A percentile compares a stretch with the other conserved stretches of the same genome.
Evolutionary conservation across 768 basidiomycete genomes (phyloP).

Genomic region (Boletellus ananiceps): DNA sequence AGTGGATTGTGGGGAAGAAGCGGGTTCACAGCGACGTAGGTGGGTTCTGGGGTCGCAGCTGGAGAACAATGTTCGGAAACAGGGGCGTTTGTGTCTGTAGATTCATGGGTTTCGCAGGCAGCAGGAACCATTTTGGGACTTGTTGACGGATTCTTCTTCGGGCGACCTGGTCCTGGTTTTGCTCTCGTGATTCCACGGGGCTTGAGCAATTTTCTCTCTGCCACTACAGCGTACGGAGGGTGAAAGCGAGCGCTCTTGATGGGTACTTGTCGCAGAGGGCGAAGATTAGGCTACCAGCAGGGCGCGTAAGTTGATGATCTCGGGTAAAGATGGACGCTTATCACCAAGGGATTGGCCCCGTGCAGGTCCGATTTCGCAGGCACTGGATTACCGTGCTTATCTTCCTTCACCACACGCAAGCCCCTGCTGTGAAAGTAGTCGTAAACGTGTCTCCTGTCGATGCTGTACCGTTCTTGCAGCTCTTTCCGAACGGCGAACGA

Average conservation of each 20-base stretch:
- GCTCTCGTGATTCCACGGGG: slow-evolving; percentile 28
- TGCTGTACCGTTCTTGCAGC: slow-evolving; percentile 64
- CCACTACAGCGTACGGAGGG: slow-evolving; percentile 11
- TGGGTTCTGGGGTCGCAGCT: neutral
- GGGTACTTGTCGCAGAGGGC: slow-evolving; percentile 27
- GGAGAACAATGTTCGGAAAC: slow-evolving; percentile 10
- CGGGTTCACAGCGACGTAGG: slow-evolving; percentile 27
- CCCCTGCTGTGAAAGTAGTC: slow-evolving; percentile 71
- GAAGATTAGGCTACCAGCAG: slow-evolving; percentile 27
- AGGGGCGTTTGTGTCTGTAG: slow-evolving; percentile 1
- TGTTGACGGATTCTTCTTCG: slow-evolving; percentile 18
- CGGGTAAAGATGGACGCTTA: slow-evolving; percentile 2
- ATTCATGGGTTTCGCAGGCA: slow-evolving; percentile 10
- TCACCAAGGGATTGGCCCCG: slow-evolving; percentile 20
- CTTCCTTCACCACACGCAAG: slow-evolving; percentile 60
- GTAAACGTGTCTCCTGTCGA: slow-evolving; percentile 72
- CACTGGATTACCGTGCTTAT: slow-evolving; percentile 52
- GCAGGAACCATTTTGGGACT: slow-evolving; percentile 5
- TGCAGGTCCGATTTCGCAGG: slow-evolving; percentile 15
- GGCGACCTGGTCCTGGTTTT: slow-evolving; percentile 29
- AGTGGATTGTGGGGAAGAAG: slow-evolving; percentile 13
- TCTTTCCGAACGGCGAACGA: slow-evolving; percentile 65
- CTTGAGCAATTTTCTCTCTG: slow-evolving; percentile 17
- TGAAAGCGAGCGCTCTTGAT: slow-evolving; percentile 17
- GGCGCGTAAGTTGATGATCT: slow-evolving; percentile 10